Conservation (phyloP, 805 yeast genomes). For the Candida ascalaphidarum region DNA sequence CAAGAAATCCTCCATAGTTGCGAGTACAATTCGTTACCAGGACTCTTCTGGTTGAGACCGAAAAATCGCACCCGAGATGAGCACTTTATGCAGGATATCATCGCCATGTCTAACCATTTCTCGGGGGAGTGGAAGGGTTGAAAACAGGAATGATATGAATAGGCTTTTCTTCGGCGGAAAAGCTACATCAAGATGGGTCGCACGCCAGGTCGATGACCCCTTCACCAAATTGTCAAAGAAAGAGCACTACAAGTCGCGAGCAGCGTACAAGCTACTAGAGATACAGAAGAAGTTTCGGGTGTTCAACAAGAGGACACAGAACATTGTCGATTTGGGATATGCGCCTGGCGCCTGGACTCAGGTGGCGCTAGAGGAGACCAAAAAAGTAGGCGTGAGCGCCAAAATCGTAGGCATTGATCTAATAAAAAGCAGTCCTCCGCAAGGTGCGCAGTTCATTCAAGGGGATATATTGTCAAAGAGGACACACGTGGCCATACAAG, state of each 20-base stretch:
- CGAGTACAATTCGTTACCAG: too few relatives aligned
- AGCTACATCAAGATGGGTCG: conserved; percentile 72
- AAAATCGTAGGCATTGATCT: conserved; percentile 23
- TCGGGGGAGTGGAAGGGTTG: too few relatives aligned
- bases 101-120: too few relatives aligned
- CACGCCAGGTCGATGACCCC: conserved; percentile 57
- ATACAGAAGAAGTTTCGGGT: conserved; percentile 57
- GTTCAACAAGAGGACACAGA: conserved; percentile 41
- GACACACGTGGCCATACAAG: conserved; percentile 51
- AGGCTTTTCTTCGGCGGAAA: too few relatives aligned
- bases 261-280: conserved; percentile 82
- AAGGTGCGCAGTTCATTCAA: conserved; percentile 27
- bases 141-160: too few relatives aligned
- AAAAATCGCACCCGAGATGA: too few relatives aligned
- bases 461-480: conserved; percentile 29
- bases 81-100: too few relatives aligned
- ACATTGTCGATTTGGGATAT: conserved; percentile 68
- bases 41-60: too few relatives aligned
- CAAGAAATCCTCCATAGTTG: too few relatives aligned
- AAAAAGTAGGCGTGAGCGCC: conserved; percentile 3
- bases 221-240: conserved; percentile 61
- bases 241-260: conserved; percentile 66
- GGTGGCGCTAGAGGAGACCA: conserved; percentile 13
- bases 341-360: conserved; percentile 28
- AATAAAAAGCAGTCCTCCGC: conserved; percentile 25